Evolutionary conservation across 2,329 filamentous ascomycete genomes (phyloP).

Genomic region (Calonectria pseudoreteaudii): DNA sequence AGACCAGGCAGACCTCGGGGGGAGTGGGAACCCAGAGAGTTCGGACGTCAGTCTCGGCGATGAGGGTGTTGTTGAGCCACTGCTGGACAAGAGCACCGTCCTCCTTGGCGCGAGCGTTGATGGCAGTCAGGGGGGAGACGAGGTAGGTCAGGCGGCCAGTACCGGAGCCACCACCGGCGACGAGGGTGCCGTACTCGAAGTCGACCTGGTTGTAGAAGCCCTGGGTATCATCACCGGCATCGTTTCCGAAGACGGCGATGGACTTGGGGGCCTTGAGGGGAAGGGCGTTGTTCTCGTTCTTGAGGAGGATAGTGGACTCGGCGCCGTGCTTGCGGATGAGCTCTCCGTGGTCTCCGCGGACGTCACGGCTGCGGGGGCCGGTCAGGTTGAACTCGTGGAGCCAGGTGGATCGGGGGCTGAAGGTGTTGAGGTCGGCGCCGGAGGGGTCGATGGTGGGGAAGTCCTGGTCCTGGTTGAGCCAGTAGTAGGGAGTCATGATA

Average conservation of each 20-base stretch:
- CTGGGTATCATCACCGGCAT: conserved; percentile 65
- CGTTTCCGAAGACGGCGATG: conserved; percentile 67
- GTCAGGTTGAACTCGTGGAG: conserved; percentile 55
- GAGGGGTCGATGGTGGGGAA: conserved; percentile 60
- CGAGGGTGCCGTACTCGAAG: conserved; percentile 70
- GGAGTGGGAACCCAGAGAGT: conserved; percentile 60
- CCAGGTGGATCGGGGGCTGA: conserved; percentile 62
- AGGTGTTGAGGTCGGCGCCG: conserved; percentile 60
- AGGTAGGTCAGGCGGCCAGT: conserved; percentile 53
- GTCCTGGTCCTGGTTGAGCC: conserved; percentile 60
- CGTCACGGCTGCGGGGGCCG: conserved; percentile 63
- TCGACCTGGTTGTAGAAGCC: conserved; percentile 74
- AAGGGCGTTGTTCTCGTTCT: conserved; percentile 73
- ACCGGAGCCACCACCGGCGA: conserved; percentile 67
- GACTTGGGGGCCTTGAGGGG: conserved; percentile 69
- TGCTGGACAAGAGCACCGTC: conserved; percentile 60
- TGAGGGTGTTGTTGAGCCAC: conserved; percentile 60
- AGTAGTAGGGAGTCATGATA: conserved; percentile 66
- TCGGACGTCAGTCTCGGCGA: conserved; percentile 51
- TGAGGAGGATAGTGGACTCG: conserved; percentile 76
- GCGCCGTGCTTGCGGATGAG: conserved; percentile 67
- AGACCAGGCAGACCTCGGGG: conserved; percentile 75
- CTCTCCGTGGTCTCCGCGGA: conserved; percentile 65
- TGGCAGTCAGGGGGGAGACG: conserved; percentile 52
- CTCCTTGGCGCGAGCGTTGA: conserved; percentile 58